Percentiles rank a stretch among this genome's conserved stretches.
Conservation (phyloP, 495 filamentous ascomycete genomes). For the Immersiella caudata region DNA sequence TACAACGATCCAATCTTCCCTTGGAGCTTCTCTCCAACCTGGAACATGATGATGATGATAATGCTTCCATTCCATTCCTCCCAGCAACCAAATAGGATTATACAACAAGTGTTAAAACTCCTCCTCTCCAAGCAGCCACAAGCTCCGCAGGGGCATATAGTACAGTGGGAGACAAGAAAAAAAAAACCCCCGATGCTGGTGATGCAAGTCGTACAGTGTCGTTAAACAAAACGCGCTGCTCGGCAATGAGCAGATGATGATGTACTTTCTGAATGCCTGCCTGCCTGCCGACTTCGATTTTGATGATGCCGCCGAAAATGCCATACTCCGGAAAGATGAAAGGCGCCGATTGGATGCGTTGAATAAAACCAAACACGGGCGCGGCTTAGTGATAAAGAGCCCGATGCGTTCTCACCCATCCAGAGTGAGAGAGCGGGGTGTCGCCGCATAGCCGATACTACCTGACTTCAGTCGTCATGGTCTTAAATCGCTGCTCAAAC, state of each 20-base stretch:
- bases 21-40: not conserved
- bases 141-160: not conserved
- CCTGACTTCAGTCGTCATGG: constrained; percentile 31
- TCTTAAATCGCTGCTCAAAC: constrained; percentile 51
- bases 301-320: constrained; percentile 15
- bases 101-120: not conserved
- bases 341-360: constrained; percentile 18
- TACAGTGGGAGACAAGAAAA: not conserved
- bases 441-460: constrained; percentile 19
- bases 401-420: not conserved
- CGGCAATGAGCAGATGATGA: not conserved
- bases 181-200: not conserved
- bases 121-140: not conserved
- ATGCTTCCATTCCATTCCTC: not conserved
- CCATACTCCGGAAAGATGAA: constrained; percentile 16
- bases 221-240: constrained; percentile 3
- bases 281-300: not conserved
- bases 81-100: not conserved
- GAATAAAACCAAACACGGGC: not conserved
- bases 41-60: not conserved
- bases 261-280: not conserved
- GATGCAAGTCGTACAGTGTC: constrained; percentile 9
- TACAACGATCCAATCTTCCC: not conserved
- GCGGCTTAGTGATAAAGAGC: constrained; percentile 7
- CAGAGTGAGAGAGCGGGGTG: not conserved